Percentiles rank a stretch among this genome's conserved stretches.
Conservation (phyloP, 1,284 basidiomycete genomes). For the Malassezia sympodialis region DNA sequence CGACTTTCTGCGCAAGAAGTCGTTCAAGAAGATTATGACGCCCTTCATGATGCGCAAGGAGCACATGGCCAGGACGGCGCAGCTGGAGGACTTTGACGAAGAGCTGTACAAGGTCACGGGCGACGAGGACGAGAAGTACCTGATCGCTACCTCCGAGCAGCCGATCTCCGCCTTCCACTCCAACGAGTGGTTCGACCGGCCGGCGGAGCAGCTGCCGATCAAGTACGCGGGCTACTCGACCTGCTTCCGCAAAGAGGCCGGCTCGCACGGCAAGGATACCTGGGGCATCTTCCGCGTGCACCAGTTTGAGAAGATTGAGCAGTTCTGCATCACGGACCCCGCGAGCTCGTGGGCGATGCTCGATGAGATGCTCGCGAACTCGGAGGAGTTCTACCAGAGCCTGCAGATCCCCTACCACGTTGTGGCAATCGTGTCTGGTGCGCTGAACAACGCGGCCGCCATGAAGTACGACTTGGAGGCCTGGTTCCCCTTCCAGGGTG, state of each 20-base stretch:
- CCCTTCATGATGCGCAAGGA: conserved; percentile 99
- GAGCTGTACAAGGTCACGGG: conserved; percentile 86
- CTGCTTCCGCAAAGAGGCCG: conserved; percentile 99
- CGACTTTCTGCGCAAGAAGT: conserved; percentile 72
- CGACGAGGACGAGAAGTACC: conserved; percentile 91
- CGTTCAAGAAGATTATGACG: conserved; percentile 88
- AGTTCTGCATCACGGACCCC: conserved; percentile 87
- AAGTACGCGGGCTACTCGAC: conserved; percentile 65
- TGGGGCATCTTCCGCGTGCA: conserved; percentile 99
- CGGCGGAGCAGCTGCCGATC: conserved; percentile 78
- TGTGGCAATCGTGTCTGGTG: conserved; percentile 91
- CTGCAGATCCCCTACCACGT: conserved; percentile 81
- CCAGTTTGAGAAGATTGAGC: conserved; percentile 97
- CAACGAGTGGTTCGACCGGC: conserved; percentile 93
- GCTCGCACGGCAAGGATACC: conserved; percentile 90
- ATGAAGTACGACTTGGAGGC: conserved; percentile 98
- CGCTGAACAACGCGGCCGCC: conserved; percentile 87
- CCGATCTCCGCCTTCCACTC: conserved; percentile 90
- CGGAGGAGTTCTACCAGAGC: conserved; percentile 91
- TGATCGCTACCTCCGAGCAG: conserved; percentile 97
- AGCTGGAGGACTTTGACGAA: conserved; percentile 95
- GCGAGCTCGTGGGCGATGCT: conserved; percentile 78
- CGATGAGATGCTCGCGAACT: conserved; percentile 76
- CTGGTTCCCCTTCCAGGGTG: conserved; percentile 97
- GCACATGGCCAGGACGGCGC: conserved; percentile 91